A percentile compares a stretch with the other conserved stretches of the same genome.
Evolutionary conservation across 352 stramenopile species (phyloP).

Genomic region (Pythium dissimile): DNA sequence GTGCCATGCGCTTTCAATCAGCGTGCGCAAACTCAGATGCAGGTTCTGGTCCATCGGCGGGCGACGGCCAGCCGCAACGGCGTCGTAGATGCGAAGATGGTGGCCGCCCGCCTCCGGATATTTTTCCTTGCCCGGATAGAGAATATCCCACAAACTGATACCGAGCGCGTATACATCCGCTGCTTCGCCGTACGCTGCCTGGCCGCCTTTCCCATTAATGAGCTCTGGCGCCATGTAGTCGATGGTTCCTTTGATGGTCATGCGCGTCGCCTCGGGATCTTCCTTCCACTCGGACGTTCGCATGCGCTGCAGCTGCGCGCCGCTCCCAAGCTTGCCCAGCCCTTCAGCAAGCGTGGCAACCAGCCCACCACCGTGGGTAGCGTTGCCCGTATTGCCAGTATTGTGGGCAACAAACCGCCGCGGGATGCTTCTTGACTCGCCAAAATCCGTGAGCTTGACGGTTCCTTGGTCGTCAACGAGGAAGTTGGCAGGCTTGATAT

Average conservation of each 20-base stretch:
- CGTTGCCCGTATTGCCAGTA: background rate
- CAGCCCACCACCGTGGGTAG: no score
- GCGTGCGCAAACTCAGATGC: constrained; percentile 26
- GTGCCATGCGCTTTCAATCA: constrained; percentile 46
- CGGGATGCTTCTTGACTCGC: constrained; percentile 6
- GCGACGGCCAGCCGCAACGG: constrained; percentile 29
- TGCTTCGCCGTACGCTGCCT: constrained; percentile 32
- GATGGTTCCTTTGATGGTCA: constrained; percentile 31
- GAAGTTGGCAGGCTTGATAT: constrained; percentile 78
- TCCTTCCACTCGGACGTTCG: constrained; percentile 22
- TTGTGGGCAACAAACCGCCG: background rate
- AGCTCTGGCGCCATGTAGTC: constrained; percentile 59
- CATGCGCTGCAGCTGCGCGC: constrained; percentile 37
- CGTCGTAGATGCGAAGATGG: constrained; percentile 33
- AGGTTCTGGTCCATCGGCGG: constrained; percentile 25
- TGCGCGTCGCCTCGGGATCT: constrained; percentile 13
- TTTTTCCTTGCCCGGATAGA: constrained; percentile 36
- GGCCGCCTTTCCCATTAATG: constrained; percentile 28
- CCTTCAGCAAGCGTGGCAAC: background rate
- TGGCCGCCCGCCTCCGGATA: constrained; percentile 26
- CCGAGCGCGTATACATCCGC: constrained; percentile 49
- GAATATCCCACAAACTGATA: constrained; percentile 57
- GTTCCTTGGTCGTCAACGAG: constrained; percentile 46
- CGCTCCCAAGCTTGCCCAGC: constrained; percentile 25
- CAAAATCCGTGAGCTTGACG: background rate